Evolutionary conservation across 495 filamentous ascomycete genomes (phyloP).

Genomic region (Xylaria curta): DNA sequence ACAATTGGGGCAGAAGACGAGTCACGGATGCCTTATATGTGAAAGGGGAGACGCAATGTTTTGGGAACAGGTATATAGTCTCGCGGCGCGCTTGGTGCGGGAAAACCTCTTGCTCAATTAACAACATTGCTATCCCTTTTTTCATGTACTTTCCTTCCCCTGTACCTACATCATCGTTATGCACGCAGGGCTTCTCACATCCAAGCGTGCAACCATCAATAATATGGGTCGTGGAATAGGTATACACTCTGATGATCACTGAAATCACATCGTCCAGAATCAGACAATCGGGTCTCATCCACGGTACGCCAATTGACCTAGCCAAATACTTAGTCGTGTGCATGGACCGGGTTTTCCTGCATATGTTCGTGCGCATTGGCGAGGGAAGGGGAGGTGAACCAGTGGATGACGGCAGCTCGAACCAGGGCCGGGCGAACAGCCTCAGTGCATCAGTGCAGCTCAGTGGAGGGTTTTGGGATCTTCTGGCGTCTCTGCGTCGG

Average conservation of each 20-base stretch:
- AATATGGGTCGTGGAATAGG: conserved; percentile 6
- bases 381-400: conserved; percentile 19
- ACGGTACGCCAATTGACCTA: conserved; percentile 17
- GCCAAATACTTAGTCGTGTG: conserved; percentile 6
- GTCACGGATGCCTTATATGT: conserved; percentile 19
- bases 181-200: conserved; percentile 18
- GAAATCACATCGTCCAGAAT: neutral
- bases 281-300: conserved; percentile 5
- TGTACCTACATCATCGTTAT: conserved; percentile 11
- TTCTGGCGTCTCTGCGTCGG: conserved; percentile 11
- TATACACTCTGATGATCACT: conserved; percentile 5
- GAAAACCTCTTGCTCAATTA: conserved; percentile 4
- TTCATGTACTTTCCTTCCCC: neutral
- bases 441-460: conserved; percentile 23
- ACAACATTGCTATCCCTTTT: neutral
- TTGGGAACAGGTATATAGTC: neutral
- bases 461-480: neutral
- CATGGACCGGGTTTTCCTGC: conserved; percentile 15
- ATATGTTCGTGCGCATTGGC: conserved; percentile 21
- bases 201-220: conserved; percentile 19
- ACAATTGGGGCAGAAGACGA: conserved; percentile 7
- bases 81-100: conserved; percentile 18
- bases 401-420: conserved; percentile 26
- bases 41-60: neutral
- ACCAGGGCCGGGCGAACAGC: conserved; percentile 18